These are phyloP conservation scores for Chalara sp. DNA, from an alignment of 2,329 filamentous ascomycete genomes.

Conservation along the genomic window DNA sequence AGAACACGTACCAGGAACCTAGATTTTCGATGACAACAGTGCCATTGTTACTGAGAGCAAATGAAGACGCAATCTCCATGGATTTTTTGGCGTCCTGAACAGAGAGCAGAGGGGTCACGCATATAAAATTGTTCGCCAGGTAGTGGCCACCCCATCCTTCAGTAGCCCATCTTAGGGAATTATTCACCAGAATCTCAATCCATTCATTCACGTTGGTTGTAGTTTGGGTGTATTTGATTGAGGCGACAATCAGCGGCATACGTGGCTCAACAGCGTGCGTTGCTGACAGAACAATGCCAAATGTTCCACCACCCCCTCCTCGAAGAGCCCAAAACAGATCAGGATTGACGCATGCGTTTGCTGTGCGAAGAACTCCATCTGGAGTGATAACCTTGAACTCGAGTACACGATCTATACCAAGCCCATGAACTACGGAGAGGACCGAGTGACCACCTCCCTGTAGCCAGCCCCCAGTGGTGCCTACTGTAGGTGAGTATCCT, in stretches of 20 bases:
- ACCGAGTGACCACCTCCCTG: slow-evolving; percentile 49
- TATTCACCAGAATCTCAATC: slow-evolving; percentile 9
- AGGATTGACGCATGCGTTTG: slow-evolving; percentile 32
- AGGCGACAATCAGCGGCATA: slow-evolving; percentile 8
- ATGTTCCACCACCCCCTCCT: slow-evolving; percentile 39
- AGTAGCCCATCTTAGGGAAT: slow-evolving; percentile 12
- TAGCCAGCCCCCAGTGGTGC: slow-evolving; percentile 40
- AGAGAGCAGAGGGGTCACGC: slow-evolving; percentile 11
- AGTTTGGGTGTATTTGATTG: slow-evolving; percentile 8
- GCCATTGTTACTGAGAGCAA: slow-evolving; percentile 6
- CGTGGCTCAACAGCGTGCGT: slow-evolving; percentile 12
- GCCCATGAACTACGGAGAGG: slow-evolving; percentile 41
- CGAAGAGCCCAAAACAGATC: slow-evolving; percentile 45
- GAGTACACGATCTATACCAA: slow-evolving; percentile 43
- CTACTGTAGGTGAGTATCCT: slow-evolving; percentile 34
- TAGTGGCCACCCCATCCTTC: slow-evolving; percentile 16
- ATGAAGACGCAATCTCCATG: slow-evolving; percentile 7
- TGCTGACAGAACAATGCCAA: slow-evolving; percentile 32
- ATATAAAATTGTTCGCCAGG: slow-evolving; percentile 7
- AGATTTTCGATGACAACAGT: slow-evolving; percentile 6
- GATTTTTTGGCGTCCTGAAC: slow-evolving; percentile 8
- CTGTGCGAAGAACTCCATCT: slow-evolving; percentile 37
- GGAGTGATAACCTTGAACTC: slow-evolving; percentile 41
- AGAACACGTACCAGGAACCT: slow-evolving; percentile 11
- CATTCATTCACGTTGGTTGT: slow-evolving; percentile 4